Evolutionary conservation across 2,329 filamentous ascomycete species (phyloP).

Genomic region (Atkinsonella hypoxylon): DNA sequence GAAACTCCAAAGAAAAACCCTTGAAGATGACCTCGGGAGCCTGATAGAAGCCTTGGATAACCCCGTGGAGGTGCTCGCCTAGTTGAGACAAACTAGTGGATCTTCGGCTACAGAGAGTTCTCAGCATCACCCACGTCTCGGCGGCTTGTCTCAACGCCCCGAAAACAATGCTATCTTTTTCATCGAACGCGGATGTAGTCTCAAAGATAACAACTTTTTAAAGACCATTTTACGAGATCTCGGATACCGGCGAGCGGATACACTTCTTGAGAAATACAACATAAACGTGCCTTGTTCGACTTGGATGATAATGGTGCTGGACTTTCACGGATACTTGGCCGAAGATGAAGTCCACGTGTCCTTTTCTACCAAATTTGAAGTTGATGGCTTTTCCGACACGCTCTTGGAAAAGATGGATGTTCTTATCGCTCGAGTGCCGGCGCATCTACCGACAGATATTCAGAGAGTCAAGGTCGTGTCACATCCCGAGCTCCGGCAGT

Average conservation of each 20-base stretch:
- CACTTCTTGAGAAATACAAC: slow-evolving; percentile 43
- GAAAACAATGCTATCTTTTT: slow-evolving; percentile 43
- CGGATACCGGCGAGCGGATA: slow-evolving; percentile 39
- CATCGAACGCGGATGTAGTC: slow-evolving; percentile 49
- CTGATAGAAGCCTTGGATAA: slow-evolving; percentile 38
- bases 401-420: slow-evolving; percentile 46
- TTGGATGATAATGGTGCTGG: slow-evolving; percentile 54
- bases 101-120: slow-evolving; percentile 27
- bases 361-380: slow-evolving; percentile 54
- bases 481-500: slow-evolving; percentile 45
- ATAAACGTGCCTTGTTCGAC: slow-evolving; percentile 50
- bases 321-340: slow-evolving; percentile 47
- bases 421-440: slow-evolving; percentile 57
- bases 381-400: slow-evolving; percentile 39
- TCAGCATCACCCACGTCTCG: slow-evolving; percentile 26
- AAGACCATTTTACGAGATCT: slow-evolving; percentile 34
- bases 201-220: slow-evolving; percentile 33
- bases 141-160: slow-evolving; percentile 35
- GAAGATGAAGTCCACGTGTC: slow-evolving; percentile 57
- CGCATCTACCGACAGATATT: slow-evolving; percentile 59
- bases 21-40: slow-evolving; percentile 36
- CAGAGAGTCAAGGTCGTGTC: slow-evolving; percentile 53
- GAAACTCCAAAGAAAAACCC: slow-evolving; percentile 30
- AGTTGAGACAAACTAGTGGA: slow-evolving; percentile 33
- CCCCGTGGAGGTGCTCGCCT: slow-evolving; percentile 38